phyloP scores from a whole-genome alignment of 495 filamentous ascomycete species.

The Xylaria acuta region DNA sequence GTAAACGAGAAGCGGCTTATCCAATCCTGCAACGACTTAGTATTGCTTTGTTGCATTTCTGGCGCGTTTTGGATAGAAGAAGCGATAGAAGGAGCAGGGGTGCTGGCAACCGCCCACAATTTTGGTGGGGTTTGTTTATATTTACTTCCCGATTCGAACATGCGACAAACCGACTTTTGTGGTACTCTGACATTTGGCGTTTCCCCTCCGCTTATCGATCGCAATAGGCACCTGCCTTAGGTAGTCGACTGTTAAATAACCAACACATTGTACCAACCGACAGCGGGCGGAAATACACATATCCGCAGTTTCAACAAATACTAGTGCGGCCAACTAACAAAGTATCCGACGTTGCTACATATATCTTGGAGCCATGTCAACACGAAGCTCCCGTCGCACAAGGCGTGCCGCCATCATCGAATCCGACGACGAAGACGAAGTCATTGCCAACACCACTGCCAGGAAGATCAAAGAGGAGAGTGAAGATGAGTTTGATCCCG shows the following conservation, averaged over 20 bases:
- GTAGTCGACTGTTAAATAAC: neutral
- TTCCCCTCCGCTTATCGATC: constrained; percentile 19
- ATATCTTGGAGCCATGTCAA: constrained; percentile 57
- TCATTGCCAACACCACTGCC: constrained; percentile 61
- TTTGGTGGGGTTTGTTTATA: constrained; percentile 41
- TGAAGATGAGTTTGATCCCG: constrained; percentile 81
- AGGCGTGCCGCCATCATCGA: constrained; percentile 75
- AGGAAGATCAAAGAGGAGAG: constrained; percentile 67
- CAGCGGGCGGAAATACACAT: neutral
- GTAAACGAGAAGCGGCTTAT: neutral
- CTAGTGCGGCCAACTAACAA: neutral
- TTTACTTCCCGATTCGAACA: constrained; percentile 35
- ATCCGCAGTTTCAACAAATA: neutral
- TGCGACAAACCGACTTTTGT: neutral
- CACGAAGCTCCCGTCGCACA: constrained; percentile 75
- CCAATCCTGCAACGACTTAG: neutral
- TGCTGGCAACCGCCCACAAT: constrained; percentile 19
- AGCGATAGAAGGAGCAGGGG: constrained; percentile 16
- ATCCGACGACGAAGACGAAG: constrained; percentile 74
- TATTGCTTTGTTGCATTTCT: neutral
- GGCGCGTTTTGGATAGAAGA: neutral
- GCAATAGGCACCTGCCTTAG: neutral
- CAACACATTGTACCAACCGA: constrained; percentile 9
- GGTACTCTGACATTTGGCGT: neutral
- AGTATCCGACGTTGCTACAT: neutral